These are phyloP conservation scores for Mycothermus thermophilus DNA, from an alignment of 495 filamentous ascomycete species.

Conservation along the genomic window DNA sequence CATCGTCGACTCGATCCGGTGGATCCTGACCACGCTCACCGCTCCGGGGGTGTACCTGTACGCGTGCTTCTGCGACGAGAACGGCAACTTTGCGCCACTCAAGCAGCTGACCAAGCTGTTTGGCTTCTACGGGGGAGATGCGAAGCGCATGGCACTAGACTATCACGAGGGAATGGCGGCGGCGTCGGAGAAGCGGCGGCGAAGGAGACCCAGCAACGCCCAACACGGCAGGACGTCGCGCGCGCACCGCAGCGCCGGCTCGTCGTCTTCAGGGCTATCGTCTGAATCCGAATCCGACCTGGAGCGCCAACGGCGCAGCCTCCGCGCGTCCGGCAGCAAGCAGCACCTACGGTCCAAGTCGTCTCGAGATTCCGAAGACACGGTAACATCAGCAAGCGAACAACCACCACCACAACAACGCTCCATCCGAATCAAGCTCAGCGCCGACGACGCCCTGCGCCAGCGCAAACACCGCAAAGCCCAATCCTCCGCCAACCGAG, in stretches of 20 bases:
- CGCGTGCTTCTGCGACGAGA: constrained; percentile 64
- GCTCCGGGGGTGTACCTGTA: constrained; percentile 69
- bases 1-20: constrained; percentile 53
- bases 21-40: constrained; percentile 62
- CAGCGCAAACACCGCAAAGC: constrained; percentile 46
- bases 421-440: constrained; percentile 81
- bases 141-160: constrained; percentile 24
- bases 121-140: constrained; percentile 26
- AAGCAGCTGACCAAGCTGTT: constrained; percentile 46
- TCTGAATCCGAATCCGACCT: constrained; percentile 48
- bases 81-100: constrained; percentile 63
- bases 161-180: constrained; percentile 20
- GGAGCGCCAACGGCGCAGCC: constrained; percentile 10
- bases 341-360: constrained; percentile 42
- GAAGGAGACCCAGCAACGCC: too few relatives aligned
- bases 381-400: too few relatives aligned
- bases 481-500: constrained; percentile 28
- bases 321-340: constrained; percentile 10
- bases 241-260: constrained; percentile 38
- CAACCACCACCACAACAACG: constrained; percentile 47
- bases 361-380: constrained; percentile 40
- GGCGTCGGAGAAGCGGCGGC: constrained; percentile 19
- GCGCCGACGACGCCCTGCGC: constrained; percentile 61
- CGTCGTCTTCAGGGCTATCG: constrained; percentile 44
- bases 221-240: constrained; percentile 21